Base-by-base conservation (phyloP, 2,329 filamentous ascomycete species). In the Chrysoporthe austroafricana region DNA sequence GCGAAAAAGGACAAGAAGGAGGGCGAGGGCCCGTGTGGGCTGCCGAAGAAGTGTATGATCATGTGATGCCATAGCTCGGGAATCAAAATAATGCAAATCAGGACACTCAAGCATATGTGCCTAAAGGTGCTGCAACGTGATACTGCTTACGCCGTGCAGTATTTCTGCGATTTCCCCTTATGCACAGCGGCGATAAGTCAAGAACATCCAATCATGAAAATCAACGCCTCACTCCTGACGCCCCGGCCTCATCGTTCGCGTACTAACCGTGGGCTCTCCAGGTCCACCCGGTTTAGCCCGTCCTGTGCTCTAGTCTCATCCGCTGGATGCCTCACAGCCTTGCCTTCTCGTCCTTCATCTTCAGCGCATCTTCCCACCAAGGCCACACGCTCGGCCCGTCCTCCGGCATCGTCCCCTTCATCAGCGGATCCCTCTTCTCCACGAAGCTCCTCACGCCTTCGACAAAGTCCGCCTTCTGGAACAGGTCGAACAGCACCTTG, bases 1-100 rank as follows among this genome's bases (percentile, higher is more conserved):
- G 57, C 62, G 1, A 67, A 69, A 62, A 57, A 67, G n/a, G 63
- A 71, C 59, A 66, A 69, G 44, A 66, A 71, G 68, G 80, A 84
- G 64, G 85, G 85, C 66, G 87, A 90, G 75, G 90, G 92, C 0
- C 91, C 91, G 58, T 96, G 93, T 76, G 92, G 93, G 32, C 80
- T 96, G 73, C 92, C 93, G 43, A 81, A 83, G 63, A 94, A 94
- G 76, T 96, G 92, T 79, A 80, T 81, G 59, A 87, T 96, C 73
- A 80, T 89, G 75, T 93, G 80, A 34, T 7, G 9, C n/a, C 52
- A 58, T 46, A 57, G 36, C 62, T 58, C 13, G 39, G 11, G n/a
- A 32, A 26, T 11, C 39, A 18, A 4, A 42, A 14, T 26, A 7
- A 39, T 42, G 4, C 5, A 39, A 39, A 39, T 39, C 36, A 39